Conservation (phyloP, 129 eudicot species). For the Flaveria brownii region DNA sequence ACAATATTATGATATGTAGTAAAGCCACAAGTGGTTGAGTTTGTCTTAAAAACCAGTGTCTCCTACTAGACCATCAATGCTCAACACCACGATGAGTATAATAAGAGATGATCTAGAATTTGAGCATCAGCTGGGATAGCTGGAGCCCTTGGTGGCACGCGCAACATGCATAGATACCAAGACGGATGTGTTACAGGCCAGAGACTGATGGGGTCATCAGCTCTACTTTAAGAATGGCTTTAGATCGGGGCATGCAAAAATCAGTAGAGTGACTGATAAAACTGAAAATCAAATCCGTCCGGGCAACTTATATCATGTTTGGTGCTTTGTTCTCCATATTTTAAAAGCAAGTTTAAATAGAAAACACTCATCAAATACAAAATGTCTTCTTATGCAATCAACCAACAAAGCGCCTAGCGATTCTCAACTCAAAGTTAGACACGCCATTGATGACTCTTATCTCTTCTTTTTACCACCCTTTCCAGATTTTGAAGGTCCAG, state of each 20-base stretch:
- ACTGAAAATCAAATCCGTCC: background rate
- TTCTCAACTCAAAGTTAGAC: background rate
- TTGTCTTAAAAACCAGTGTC: too few species aligned
- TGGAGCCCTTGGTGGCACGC: too few species aligned
- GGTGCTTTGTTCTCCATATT: background rate
- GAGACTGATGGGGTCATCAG: too few species aligned
- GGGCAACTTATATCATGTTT: background rate
- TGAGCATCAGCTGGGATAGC: too few species aligned
- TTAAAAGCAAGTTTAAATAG: background rate
- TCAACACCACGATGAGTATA: too few species aligned
- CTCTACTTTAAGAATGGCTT: background rate
- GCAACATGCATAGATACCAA: too few species aligned
- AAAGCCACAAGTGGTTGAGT: too few species aligned
- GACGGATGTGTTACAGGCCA: too few species aligned
- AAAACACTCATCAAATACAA: conserved; percentile 7
- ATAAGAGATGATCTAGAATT: too few species aligned
- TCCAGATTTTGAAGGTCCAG: conserved; percentile 68
- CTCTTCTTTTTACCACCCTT: conserved; percentile 90
- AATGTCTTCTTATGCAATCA: background rate
- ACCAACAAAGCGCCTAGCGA: background rate
- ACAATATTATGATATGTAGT: too few species aligned
- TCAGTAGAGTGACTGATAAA: background rate
- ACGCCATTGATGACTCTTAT: conserved; percentile 33
- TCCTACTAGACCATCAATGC: too few species aligned
- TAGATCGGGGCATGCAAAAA: background rate